phyloP scores from a whole-genome alignment of 352 stramenopile species.

The Phytophthora boehmeriae region DNA sequence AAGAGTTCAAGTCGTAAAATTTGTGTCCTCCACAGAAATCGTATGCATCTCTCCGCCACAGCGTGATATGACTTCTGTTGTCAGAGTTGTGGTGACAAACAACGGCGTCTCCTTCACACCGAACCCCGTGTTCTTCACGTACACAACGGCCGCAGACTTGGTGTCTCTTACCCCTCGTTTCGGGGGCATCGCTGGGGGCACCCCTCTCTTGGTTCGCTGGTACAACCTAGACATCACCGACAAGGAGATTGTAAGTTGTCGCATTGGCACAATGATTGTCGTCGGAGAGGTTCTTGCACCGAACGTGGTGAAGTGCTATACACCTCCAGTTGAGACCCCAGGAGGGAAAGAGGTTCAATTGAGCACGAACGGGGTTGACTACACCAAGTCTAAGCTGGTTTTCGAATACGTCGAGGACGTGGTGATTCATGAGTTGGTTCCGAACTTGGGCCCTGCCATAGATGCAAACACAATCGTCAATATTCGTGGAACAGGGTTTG shows the following conservation, averaged over 20 bases:
- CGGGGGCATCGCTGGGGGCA: slow-evolving; percentile 59
- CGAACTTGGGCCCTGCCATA: slow-evolving; percentile 59
- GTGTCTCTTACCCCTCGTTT: slow-evolving; percentile 59
- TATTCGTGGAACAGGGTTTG: slow-evolving; percentile 65
- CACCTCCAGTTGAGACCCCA: slow-evolving; percentile 28
- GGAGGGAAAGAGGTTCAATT: slow-evolving; percentile 55
- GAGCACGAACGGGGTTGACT: slow-evolving; percentile 62
- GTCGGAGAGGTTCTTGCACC: slow-evolving; percentile 33
- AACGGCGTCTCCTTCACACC: slow-evolving; percentile 68
- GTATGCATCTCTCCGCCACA: slow-evolving; percentile 68
- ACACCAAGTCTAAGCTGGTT: slow-evolving; percentile 39
- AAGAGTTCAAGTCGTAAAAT: slow-evolving; percentile 56
- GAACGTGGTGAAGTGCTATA: slow-evolving; percentile 58
- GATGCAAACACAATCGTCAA: slow-evolving; percentile 65
- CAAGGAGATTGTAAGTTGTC: slow-evolving; percentile 39
- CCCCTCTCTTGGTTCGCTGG: slow-evolving; percentile 54
- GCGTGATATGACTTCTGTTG: slow-evolving; percentile 38
- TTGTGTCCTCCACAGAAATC: slow-evolving; percentile 72
- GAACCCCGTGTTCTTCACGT: slow-evolving; percentile 85
- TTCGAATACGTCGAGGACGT: slow-evolving; percentile 62
- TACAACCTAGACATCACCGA: slow-evolving; percentile 66
- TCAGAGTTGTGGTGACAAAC: slow-evolving; percentile 63
- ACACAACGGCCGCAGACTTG: slow-evolving; percentile 55
- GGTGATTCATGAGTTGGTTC: slow-evolving; percentile 49
- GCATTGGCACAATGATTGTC: slow-evolving; percentile 40